A percentile compares a stretch with the other conserved stretches of the same genome.
These are phyloP conservation scores for Volvox africanus DNA, from an alignment of 139 green algal species.

Conservation along the genomic window DNA sequence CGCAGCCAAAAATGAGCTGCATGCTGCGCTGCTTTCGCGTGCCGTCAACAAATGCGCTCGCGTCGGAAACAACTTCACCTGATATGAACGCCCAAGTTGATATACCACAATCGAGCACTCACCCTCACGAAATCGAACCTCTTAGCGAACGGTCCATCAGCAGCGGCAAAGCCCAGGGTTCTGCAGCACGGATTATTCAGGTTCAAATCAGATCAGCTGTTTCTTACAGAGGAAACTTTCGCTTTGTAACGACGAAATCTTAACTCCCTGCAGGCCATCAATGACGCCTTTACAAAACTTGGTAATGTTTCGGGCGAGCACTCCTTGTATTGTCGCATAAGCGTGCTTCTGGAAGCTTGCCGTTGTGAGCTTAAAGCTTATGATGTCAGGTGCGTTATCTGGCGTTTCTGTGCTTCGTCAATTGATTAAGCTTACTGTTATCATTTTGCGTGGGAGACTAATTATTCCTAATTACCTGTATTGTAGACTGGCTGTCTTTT, in stretches of 20 bases:
- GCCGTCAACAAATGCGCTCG: neutral
- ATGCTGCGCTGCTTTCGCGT: neutral
- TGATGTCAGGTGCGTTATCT: neutral
- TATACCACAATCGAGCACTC: neutral
- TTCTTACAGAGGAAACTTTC: too few species aligned
- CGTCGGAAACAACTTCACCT: neutral
- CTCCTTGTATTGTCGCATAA: slow-evolving; percentile 2
- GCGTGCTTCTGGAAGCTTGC: neutral
- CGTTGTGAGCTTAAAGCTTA: neutral
- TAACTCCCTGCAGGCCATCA: neutral
- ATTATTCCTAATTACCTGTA: too few species aligned
- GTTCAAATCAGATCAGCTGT: neutral
- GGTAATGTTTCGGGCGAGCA: neutral
- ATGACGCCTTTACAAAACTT: neutral
- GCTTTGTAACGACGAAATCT: too few species aligned
- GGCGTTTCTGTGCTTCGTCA: neutral
- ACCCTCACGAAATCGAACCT: neutral
- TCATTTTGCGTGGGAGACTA: neutral
- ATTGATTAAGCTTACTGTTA: too few species aligned
- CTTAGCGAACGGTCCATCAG: neutral
- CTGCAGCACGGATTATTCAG: neutral
- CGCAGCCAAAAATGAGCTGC: neutral
- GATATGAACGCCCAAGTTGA: neutral
- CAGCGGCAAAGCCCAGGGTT: neutral
- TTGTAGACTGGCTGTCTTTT: neutral